Conservation (phyloP, 495 filamentous ascomycete species). For the Tuber umbilicatum region DNA sequence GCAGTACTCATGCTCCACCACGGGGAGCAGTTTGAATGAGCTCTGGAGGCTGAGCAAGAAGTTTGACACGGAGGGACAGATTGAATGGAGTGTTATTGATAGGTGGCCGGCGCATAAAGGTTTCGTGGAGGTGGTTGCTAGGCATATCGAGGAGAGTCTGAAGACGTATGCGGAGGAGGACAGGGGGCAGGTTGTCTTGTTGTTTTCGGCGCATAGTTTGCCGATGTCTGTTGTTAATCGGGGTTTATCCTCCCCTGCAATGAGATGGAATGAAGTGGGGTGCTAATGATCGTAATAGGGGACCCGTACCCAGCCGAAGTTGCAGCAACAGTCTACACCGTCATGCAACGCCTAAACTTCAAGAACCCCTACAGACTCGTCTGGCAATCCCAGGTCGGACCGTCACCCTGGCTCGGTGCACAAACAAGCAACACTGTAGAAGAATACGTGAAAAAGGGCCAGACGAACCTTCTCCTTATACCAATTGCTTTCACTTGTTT, state of each 20-base stretch:
- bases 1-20: constrained; percentile 98
- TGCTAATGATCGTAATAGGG: constrained; percentile 49
- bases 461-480: constrained; percentile 84
- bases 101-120: constrained; percentile 88
- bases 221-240: constrained; percentile 76
- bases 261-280: constrained; percentile 52
- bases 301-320: constrained; percentile 97
- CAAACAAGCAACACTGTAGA: constrained; percentile 85
- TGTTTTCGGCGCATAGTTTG: constrained; percentile 92
- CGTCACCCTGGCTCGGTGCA: constrained; percentile 88
- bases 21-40: constrained; percentile 92
- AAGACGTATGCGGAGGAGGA: constrained; percentile 73
- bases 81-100: constrained; percentile 97
- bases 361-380: constrained; percentile 85
- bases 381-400: constrained; percentile 98
- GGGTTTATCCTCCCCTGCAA: constrained; percentile 1
- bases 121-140: constrained; percentile 81
- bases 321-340: constrained; percentile 91
- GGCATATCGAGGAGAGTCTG: constrained; percentile 77
- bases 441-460: constrained; percentile 79
- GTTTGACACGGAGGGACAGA: constrained; percentile 69
- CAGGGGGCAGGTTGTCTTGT: constrained; percentile 68
- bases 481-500: constrained; percentile 88
- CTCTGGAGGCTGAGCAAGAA: constrained; percentile 92
- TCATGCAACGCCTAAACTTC: constrained; percentile 82